A percentile compares a stretch with the other conserved stretches of the same genome.
Conservation (phyloP, 352 stramenopile genomes). For the Aphanomyces cochlioides region DNA sequence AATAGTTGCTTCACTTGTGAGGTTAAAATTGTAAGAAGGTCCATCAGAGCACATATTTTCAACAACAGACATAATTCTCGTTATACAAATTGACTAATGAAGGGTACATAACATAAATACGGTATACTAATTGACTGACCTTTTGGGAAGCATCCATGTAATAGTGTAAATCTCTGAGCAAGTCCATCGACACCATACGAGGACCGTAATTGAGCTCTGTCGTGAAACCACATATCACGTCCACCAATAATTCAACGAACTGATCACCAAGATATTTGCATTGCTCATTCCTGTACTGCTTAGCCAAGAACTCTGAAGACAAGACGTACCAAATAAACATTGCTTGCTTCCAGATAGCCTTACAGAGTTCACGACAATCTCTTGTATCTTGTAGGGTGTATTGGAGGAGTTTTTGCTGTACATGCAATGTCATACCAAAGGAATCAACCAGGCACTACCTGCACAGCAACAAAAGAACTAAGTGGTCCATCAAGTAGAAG, state of each 20-base stretch:
- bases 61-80: neutral
- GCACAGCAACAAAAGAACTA: too few species aligned
- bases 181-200: neutral
- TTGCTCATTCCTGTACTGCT: neutral
- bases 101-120: neutral
- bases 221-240: neutral
- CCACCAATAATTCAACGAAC: neutral
- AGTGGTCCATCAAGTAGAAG: too few species aligned
- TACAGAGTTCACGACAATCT: neutral
- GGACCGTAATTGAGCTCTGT: neutral
- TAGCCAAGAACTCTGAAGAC: neutral
- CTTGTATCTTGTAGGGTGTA: too few species aligned
- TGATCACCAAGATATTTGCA: neutral
- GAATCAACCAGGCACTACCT: neutral
- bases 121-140: neutral
- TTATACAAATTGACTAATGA: neutral
- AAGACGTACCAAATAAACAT: neutral
- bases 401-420: neutral
- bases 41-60: neutral
- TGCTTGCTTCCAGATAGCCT: neutral
- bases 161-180: neutral
- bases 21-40: neutral
- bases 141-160: neutral
- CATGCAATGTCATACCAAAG: neutral
- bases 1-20: neutral